Evolutionary conservation across 108 stramenopile species (phyloP).

Genomic region (Skeletonema costatum): DNA sequence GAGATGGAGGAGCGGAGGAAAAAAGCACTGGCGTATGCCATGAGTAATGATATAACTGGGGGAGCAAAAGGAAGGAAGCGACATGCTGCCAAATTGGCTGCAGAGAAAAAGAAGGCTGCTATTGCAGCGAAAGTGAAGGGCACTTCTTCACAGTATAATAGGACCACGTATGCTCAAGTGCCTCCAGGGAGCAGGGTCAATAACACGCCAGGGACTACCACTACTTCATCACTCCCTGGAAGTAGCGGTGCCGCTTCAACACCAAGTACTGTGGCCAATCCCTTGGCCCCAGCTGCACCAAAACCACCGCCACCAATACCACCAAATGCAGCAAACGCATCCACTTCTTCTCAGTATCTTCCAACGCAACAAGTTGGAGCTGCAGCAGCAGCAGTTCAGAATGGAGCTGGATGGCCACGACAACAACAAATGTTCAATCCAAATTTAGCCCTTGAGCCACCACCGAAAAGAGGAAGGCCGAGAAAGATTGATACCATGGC

Average conservation of each 20-base stretch:
- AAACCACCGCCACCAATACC: not conserved
- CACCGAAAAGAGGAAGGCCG: not conserved
- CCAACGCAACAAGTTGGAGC: not conserved
- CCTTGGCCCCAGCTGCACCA: not conserved
- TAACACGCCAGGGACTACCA: not conserved
- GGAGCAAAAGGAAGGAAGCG: constrained; percentile 1
- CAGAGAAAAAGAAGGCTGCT: not conserved
- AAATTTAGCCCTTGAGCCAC: not conserved
- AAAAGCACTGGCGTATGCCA: constrained; percentile 8
- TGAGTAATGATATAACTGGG: constrained; percentile 1
- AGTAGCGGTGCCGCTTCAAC: not conserved
- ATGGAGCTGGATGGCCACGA: not conserved
- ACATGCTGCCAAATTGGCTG: not conserved
- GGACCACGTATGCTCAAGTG: not conserved
- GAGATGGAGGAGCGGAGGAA: constrained; percentile 4
- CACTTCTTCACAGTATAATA: not conserved
- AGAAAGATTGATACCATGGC: not conserved
- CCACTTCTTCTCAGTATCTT: not conserved
- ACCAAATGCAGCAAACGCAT: not conserved
- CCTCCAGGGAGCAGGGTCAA: not conserved
- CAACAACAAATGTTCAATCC: not conserved
- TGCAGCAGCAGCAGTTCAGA: not conserved
- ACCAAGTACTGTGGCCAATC: not conserved
- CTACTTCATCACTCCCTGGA: not conserved
- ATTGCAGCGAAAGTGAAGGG: not conserved